A percentile compares a stretch with the other conserved stretches of the same genome.
Evolutionary conservation across 768 basidiomycete species (phyloP).

Genomic region (Lactifluus echinatus): DNA sequence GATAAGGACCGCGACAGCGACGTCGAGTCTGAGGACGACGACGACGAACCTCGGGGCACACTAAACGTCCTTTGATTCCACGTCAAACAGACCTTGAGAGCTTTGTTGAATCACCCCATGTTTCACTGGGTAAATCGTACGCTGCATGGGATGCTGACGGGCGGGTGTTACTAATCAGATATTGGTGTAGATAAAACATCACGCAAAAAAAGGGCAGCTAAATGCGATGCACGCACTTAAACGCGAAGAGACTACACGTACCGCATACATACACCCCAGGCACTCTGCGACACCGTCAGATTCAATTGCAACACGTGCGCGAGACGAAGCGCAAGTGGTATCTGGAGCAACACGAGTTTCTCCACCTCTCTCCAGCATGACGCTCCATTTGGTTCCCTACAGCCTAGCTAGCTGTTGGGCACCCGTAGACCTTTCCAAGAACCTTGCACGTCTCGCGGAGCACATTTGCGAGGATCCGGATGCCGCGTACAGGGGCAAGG

Average conservation of each 20-base stretch:
- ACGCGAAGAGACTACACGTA: conserved; percentile 73
- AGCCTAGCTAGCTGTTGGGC: no score
- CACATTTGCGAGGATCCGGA: conserved; percentile 12
- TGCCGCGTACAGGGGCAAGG: conserved; percentile 6
- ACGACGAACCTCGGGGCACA: conserved; percentile 25
- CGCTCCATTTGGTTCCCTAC: no score
- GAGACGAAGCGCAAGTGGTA: conserved; percentile 11
- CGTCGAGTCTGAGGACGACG: conserved; percentile 37
- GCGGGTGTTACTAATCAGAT: background rate
- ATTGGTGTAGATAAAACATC: conserved; percentile 25
- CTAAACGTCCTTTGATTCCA: conserved; percentile 30
- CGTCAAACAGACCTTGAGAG: conserved; percentile 66
- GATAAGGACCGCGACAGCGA: conserved; percentile 26
- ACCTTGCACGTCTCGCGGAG: conserved; percentile 11
- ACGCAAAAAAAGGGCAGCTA: conserved; percentile 55
- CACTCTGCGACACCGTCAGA: no score
- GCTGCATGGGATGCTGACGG: background rate
- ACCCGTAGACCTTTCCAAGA: no score
- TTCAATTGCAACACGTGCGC: no score
- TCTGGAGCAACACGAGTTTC: conserved; percentile 16
- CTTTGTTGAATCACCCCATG: conserved; percentile 59
- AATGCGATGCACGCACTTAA: conserved; percentile 64
- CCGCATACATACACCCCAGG: no score
- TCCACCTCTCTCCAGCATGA: conserved; percentile 16
- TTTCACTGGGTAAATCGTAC: conserved; percentile 44